Evolutionary conservation across 176 grass and related monocot species (phyloP).

Genomic region (Zea mays): Zm-B73-REFERENCE-NAM-5.0 NC_050102.1:6416501-6417000

Average conservation of each 20-base stretch:
- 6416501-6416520: conserved; percentile 75
- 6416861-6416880: conserved; percentile 68
- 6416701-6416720: conserved; percentile 60
- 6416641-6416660: conserved; percentile 51
- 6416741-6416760: background rate
- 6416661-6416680: conserved; percentile 20
- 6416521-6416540: conserved; percentile 55
- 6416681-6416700: conserved; percentile 43
- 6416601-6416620: no score
- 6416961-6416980: no score
- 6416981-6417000: no score
- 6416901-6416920: conserved; percentile 55
- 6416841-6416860: conserved; percentile 69
- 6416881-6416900: conserved; percentile 89
- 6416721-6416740: background rate
- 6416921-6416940: background rate
- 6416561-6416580: background rate
- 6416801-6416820: conserved; percentile 58
- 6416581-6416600: background rate
- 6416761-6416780: background rate
- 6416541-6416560: conserved; percentile 30
- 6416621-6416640: no score
- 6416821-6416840: conserved; percentile 66
- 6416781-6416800: background rate
- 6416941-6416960: no score